A percentile compares a stretch with the other conserved stretches of the same genome.
These are phyloP conservation scores for Hypoxylon fuscum DNA, from an alignment of 495 filamentous ascomycete species.

Conservation along the genomic window DNA sequence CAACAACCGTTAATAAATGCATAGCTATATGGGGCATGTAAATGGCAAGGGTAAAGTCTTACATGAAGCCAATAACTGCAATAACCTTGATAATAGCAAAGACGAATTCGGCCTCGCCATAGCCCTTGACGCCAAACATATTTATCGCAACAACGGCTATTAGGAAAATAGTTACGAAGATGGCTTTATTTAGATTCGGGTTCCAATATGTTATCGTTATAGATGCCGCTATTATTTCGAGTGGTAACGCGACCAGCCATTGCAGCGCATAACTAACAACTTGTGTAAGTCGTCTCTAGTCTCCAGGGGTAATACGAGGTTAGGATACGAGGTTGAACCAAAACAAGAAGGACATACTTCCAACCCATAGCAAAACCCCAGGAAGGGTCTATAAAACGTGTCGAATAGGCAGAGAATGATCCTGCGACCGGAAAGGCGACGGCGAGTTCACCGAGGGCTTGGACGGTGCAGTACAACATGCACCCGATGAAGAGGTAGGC, in stretches of 20 bases:
- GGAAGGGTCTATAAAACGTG: constrained; percentile 89
- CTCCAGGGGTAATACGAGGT: background rate
- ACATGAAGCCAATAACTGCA: constrained; percentile 91
- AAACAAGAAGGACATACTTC: constrained; percentile 68
- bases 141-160: constrained; percentile 79
- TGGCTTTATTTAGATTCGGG: constrained; percentile 68
- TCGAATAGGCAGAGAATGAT: constrained; percentile 92
- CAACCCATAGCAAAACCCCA: constrained; percentile 99
- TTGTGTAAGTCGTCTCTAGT: constrained; percentile 24
- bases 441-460: constrained; percentile 91
- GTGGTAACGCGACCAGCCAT: constrained; percentile 87
- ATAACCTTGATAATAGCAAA: constrained; percentile 87
- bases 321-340: constrained; percentile 1
- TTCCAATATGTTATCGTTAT: constrained; percentile 92
- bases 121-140: constrained; percentile 84
- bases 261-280: constrained; percentile 80
- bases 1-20: background rate
- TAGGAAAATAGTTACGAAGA: constrained; percentile 89
- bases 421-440: constrained; percentile 91
- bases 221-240: constrained; percentile 91
- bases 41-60: no score
- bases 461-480: constrained; percentile 93
- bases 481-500: constrained; percentile 82
- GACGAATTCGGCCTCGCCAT: constrained; percentile 90
- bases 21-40: background rate